Base-by-base conservation (phyloP, 345 rosid species). In the Nasturtium officinale region DNA sequence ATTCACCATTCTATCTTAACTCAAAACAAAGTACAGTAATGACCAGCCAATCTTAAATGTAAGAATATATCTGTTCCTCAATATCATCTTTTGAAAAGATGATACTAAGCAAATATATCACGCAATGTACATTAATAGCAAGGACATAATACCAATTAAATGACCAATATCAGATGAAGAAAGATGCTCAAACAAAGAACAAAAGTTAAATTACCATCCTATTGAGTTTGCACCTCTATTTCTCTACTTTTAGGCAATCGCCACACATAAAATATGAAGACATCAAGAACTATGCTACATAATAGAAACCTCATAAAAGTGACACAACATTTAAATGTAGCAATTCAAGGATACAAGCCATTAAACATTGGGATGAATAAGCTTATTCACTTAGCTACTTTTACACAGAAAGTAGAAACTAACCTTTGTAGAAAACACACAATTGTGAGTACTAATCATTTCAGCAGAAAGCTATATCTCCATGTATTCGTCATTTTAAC, bases 371-470 rank as follows among this genome's bases (percentile, higher is more conserved):
- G 21, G 61, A 16, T 50, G 13, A 50, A 15, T 12, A 37, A 35
- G 12, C 12, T 35, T 35, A 35, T 9, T 35, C 12, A 35, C 38
- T 35, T 35, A 12, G 65, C 64, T 43, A 30, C 57, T 5, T 2
- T n/a, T n/a, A 51, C 40, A 40, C 32, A 53, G 10, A 18, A 28
- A 61, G 6, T 17, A 7, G 15, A 32, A 58, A 57, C 55, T 29
- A n/a, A 87, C 92, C 96, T 86, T 90, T 5, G 98, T 87, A 59
- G 92, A 89, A 81, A 82, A 90, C 63, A 90, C 93, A 33, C 92
- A 91, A 43, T 88, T 91, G 69, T 92, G 95, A 79, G 10, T 37
- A 37, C 40, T 37, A 23, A 23, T 23, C 25, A 23, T 23, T 23
- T 23, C 2, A 23, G 2, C 25, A 23, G 25, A 23, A 23, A 23